Percentiles rank a stretch among this genome's conserved stretches.
Conservation (phyloP, 179 eudicot genomes). For the Vitellaria paradoxa region DNA sequence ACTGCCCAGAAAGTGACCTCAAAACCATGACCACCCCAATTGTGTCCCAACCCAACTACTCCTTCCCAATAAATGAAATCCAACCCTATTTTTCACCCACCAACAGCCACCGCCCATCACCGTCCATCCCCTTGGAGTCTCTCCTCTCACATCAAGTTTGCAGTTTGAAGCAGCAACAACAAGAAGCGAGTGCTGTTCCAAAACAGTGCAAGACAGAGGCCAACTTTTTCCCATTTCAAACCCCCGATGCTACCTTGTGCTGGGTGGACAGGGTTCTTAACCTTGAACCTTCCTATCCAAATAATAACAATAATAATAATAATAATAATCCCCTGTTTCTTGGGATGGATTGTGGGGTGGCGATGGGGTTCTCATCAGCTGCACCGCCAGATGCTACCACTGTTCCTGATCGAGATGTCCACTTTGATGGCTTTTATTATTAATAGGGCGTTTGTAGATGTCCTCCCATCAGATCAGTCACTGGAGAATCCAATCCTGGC, state of each 20-base stretch:
- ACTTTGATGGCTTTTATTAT: slow-evolving; percentile 21
- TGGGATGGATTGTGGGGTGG: slow-evolving; percentile 18
- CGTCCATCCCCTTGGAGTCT: slow-evolving; percentile 23
- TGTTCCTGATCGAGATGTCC: slow-evolving; percentile 23
- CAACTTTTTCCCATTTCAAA: slow-evolving; percentile 15
- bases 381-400: slow-evolving; percentile 1
- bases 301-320: not conserved
- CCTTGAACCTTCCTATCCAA: not conserved
- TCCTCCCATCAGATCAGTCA: slow-evolving; percentile 12
- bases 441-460: slow-evolving; percentile 14
- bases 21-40: slow-evolving; percentile 18
- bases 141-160: slow-evolving; percentile 25
- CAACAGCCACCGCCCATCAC: slow-evolving; percentile 15
- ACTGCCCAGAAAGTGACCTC: slow-evolving; percentile 20
- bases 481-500: slow-evolving; percentile 34
- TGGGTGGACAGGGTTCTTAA: slow-evolving; percentile 3
- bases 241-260: slow-evolving; percentile 16
- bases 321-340: not conserved
- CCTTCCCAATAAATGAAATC: slow-evolving; percentile 4
- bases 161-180: no score
- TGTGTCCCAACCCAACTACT: slow-evolving; percentile 4
- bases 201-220: slow-evolving; percentile 43
- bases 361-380: slow-evolving; percentile 5
- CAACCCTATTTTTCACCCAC: slow-evolving; percentile 16
- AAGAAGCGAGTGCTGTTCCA: slow-evolving; percentile 11